Conservation (phyloP, 495 filamentous ascomycete species). For the Neurospora terricola region DNA sequence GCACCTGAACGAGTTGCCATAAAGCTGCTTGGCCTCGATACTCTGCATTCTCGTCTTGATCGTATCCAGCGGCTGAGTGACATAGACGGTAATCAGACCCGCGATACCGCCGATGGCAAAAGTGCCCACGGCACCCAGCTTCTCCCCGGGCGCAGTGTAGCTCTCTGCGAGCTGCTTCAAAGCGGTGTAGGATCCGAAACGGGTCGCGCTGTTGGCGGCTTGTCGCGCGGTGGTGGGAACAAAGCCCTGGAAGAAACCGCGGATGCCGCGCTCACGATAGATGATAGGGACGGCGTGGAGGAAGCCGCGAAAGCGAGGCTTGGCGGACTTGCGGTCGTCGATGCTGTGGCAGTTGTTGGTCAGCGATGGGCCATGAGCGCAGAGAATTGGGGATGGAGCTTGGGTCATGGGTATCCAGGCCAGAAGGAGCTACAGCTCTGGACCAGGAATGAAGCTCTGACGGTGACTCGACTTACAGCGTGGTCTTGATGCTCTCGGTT, state of each 20-base stretch:
- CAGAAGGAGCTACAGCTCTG: not conserved
- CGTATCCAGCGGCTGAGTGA: constrained; percentile 85
- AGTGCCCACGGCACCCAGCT: constrained; percentile 77
- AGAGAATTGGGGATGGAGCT: not conserved
- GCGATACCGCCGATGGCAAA: constrained; percentile 88
- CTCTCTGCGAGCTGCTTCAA: constrained; percentile 85
- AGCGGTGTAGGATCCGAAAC: constrained; percentile 84
- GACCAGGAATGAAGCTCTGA: not conserved
- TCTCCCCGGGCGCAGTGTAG: constrained; percentile 90
- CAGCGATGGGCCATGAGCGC: not conserved
- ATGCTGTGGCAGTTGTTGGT: constrained; percentile 44
- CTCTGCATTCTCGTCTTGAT: constrained; percentile 99
- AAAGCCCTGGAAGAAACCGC: constrained; percentile 94
- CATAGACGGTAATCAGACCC: constrained; percentile 87
- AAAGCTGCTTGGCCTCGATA: constrained; percentile 71
- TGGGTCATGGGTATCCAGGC: not conserved
- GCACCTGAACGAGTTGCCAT: constrained; percentile 84
- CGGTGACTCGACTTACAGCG: constrained; percentile 44
- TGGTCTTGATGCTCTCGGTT: constrained; percentile 97
- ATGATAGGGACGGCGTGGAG: constrained; percentile 84
- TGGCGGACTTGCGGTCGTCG: constrained; percentile 84
- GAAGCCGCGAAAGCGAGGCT: constrained; percentile 84
- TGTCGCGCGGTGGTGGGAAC: constrained; percentile 90
- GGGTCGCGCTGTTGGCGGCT: constrained; percentile 82
- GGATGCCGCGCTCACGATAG: constrained; percentile 71